These are phyloP conservation scores for Dalbergia cultrata DNA, from an alignment of 306 rosid species.

Conservation along the genomic window DNA sequence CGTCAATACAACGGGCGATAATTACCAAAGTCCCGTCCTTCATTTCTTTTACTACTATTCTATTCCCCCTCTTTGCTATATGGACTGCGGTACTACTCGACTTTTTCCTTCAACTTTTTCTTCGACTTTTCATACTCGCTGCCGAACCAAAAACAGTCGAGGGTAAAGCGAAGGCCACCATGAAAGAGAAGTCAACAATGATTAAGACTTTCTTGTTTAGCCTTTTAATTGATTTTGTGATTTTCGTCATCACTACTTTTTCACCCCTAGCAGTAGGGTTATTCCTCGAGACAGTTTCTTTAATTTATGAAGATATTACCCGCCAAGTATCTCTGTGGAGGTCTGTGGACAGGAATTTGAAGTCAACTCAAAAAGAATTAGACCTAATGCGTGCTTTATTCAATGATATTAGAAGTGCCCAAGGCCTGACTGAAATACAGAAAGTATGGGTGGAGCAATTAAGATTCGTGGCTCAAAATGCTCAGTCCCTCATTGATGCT, in stretches of 20 bases:
- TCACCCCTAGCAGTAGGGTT: no score
- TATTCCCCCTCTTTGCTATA: not conserved
- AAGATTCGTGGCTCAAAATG: not conserved
- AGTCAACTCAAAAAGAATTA: not conserved
- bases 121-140: no score
- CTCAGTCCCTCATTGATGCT: not conserved
- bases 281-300: not conserved
- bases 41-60: not conserved
- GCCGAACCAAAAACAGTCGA: no score
- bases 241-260: not conserved
- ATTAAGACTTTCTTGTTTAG: not conserved
- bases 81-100: no score
- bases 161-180: no score
- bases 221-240: not conserved
- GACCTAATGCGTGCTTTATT: not conserved
- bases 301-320: not conserved
- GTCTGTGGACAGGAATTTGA: not conserved
- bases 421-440: conserved; percentile 36
- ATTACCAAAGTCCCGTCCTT: not conserved
- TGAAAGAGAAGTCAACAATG: not conserved
- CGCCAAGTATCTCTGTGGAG: not conserved
- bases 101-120: not conserved
- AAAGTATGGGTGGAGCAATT: conserved; percentile 39
- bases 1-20: not conserved
- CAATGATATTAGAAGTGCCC: not conserved